These are phyloP conservation scores for Parmales sp. DNA, from an alignment of 108 stramenopile genomes.

Conservation along the genomic window DNA sequence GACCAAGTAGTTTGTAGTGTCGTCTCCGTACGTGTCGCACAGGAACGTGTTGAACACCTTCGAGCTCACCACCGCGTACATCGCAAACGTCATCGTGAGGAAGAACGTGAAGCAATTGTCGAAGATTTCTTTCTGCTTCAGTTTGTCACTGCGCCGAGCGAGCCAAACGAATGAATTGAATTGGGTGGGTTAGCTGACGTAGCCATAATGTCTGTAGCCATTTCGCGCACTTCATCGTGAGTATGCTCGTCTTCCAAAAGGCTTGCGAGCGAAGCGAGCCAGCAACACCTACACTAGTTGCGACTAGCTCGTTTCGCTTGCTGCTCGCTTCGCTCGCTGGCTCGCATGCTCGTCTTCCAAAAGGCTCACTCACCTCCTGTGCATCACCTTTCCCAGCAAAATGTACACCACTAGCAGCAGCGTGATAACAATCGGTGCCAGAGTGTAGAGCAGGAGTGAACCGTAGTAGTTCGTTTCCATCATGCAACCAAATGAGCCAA, in stretches of 20 bases:
- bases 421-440: neutral
- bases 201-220: no score
- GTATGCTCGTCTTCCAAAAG: no score
- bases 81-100: neutral
- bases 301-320: neutral
- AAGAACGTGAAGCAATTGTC: no score
- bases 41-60: neutral
- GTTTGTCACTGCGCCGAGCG: neutral
- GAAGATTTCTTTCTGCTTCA: neutral
- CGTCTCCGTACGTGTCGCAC: neutral
- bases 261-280: neutral
- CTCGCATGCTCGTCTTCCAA: no score
- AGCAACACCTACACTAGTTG: neutral
- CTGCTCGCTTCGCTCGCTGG: neutral
- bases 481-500: neutral
- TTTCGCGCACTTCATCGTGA: no score
- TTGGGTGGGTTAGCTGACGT: no score
- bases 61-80: neutral
- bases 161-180: neutral
- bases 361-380: no score
- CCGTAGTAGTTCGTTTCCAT: neutral
- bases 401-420: neutral
- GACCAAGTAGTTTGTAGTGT: neutral
- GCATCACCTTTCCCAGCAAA: neutral
- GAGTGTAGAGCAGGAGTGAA: neutral